These are phyloP conservation scores for Capsicum baccatum DNA, from an alignment of 257 asterid genomes.

Conservation along the genomic window DNA sequence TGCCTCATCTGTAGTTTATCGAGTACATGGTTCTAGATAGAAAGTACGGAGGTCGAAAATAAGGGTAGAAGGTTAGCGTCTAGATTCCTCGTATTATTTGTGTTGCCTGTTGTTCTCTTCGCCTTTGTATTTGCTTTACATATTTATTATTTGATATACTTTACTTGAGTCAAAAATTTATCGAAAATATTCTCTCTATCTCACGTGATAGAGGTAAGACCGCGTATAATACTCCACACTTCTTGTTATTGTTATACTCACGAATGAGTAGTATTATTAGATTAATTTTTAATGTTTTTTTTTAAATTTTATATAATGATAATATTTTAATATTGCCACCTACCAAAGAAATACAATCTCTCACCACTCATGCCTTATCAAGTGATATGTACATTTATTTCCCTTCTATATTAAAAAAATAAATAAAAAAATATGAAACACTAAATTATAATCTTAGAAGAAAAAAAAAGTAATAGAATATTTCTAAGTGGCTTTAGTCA, in stretches of 20 bases:
- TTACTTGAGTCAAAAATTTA: too few relatives aligned
- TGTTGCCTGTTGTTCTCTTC: too few relatives aligned
- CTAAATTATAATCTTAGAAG: background rate
- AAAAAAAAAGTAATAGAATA: background rate
- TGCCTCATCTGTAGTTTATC: too few relatives aligned
- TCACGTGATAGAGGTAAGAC: too few relatives aligned
- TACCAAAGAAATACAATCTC: background rate
- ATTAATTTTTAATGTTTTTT: background rate
- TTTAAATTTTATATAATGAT: background rate
- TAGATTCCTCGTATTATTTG: too few relatives aligned
- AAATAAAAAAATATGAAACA: background rate
- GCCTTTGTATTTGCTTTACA: too few relatives aligned
- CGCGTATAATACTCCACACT: too few relatives aligned
- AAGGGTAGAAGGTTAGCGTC: too few relatives aligned
- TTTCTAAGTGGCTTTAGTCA: background rate
- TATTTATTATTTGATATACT: too few relatives aligned
- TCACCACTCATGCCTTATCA: slow-evolving; percentile 8
- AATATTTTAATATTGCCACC: background rate
- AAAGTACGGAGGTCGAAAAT: too few relatives aligned
- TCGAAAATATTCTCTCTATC: too few relatives aligned
- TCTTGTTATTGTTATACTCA: background rate
- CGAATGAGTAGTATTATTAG: background rate
- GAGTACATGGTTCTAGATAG: too few relatives aligned
- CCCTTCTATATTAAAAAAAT: background rate
- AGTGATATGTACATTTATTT: background rate